Percentiles rank a stretch among this genome's conserved stretches.
These are phyloP conservation scores for Oryza meridionalis DNA, from an alignment of 176 grass and related monocot genomes.

Conservation along the genomic window DNA sequence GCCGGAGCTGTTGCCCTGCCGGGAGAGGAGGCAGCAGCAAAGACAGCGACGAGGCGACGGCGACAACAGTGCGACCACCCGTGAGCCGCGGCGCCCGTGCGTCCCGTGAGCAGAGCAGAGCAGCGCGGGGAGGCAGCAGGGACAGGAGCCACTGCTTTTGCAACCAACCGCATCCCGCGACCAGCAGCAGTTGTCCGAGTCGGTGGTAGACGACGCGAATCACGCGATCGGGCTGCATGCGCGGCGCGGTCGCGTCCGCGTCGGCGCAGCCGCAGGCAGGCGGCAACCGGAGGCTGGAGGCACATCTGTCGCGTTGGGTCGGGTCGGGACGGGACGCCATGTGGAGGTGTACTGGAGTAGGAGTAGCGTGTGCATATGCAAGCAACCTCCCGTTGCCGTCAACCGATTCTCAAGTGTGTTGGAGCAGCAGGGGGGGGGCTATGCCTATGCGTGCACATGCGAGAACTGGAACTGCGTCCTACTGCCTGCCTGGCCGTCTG, in stretches of 20 bases:
- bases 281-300: neutral
- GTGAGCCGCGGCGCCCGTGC: neutral
- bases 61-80: too few relatives aligned
- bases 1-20: too few relatives aligned
- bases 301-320: neutral
- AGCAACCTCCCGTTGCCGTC: neutral
- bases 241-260: neutral
- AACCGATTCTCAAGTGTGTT: neutral
- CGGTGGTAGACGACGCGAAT: neutral
- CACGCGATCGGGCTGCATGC: neutral
- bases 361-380: neutral
- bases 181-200: neutral
- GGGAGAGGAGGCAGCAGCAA: neutral
- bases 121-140: too few relatives aligned
- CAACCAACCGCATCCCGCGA: neutral
- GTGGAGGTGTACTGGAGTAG: neutral
- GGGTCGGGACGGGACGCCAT: neutral
- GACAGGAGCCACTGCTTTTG: neutral
- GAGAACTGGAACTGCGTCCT: neutral
- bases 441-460: neutral
- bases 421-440: neutral
- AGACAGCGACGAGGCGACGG: neutral
- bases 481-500: neutral
- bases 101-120: neutral
- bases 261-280: neutral